A percentile compares a stretch with the other conserved stretches of the same genome.
Evolutionary conservation across 192 early-diverging fungal genomes (phyloP).

Genomic region (Coemansia sp.): DNA sequence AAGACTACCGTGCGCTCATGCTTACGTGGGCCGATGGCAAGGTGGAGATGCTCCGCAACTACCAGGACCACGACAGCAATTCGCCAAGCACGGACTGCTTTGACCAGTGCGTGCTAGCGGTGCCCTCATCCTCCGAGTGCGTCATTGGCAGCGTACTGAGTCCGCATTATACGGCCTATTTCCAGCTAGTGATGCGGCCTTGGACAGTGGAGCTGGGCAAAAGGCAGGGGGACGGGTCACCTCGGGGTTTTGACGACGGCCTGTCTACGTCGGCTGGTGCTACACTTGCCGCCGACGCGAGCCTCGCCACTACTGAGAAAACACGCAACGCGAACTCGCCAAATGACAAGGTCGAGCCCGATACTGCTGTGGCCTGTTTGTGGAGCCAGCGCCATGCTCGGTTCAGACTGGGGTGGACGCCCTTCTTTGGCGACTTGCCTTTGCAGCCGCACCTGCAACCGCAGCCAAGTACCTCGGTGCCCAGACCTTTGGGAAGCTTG

Average conservation of each 20-base stretch:
- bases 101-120: conserved; percentile 32
- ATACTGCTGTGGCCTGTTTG: conserved; percentile 20
- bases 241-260: not conserved
- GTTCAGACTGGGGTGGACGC: conserved; percentile 48
- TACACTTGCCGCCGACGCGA: not conserved
- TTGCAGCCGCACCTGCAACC: not conserved
- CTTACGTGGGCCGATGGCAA: conserved; percentile 47
- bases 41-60: conserved; percentile 48
- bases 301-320: not conserved
- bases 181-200: conserved; percentile 39
- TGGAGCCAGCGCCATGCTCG: conserved; percentile 44
- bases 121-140: conserved; percentile 11
- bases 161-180: conserved; percentile 44
- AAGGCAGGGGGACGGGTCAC: not conserved
- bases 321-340: not conserved
- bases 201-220: conserved; percentile 31
- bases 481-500: not conserved
- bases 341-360: not conserved
- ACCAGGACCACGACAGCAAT: conserved; percentile 18
- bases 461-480: not conserved
- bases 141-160: conserved; percentile 46
- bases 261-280: not conserved
- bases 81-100: conserved; percentile 12
- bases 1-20: conserved; percentile 48
- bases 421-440: conserved; percentile 35